A percentile compares a stretch with the other conserved stretches of the same genome.
Conservation (phyloP, 106 monocot genomes). For the Dendrobium nobile region DNA sequence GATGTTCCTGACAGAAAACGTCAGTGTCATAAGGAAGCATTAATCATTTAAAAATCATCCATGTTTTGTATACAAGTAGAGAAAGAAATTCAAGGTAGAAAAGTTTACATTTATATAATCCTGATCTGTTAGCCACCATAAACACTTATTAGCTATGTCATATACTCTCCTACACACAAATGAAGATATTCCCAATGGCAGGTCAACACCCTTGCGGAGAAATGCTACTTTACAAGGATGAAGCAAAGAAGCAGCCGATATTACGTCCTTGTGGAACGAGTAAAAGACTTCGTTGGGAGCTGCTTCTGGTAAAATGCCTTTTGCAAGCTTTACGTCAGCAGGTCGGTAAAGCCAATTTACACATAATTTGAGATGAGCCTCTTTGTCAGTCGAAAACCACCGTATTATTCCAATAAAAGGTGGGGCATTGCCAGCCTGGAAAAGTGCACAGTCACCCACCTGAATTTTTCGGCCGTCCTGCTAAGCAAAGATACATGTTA, state of each 20-base stretch:
- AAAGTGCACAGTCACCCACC: slow-evolving; percentile 94
- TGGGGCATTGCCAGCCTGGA: slow-evolving; percentile 75
- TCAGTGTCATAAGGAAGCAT: background rate
- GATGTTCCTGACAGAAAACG: slow-evolving; percentile 47
- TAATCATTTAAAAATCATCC: background rate
- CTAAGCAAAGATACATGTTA: background rate
- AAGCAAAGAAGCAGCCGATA: slow-evolving; percentile 71
- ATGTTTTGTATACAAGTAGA: background rate
- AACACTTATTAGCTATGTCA: slow-evolving; percentile 84
- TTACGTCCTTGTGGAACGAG: slow-evolving; percentile 89
- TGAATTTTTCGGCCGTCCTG: slow-evolving; percentile 78
- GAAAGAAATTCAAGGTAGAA: background rate
- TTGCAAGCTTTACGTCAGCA: slow-evolving; percentile 76
- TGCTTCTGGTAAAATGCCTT: slow-evolving; percentile 61
- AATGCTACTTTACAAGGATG: slow-evolving; percentile 98
- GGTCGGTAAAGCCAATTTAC: slow-evolving; percentile 97
- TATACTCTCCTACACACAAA: slow-evolving; percentile 92
- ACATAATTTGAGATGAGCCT: slow-evolving; percentile 60
- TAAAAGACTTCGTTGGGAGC: slow-evolving; percentile 95
- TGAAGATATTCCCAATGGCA: slow-evolving; percentile 74
- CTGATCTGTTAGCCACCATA: slow-evolving; percentile 95
- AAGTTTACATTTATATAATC: slow-evolving; percentile 89
- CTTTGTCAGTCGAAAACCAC: slow-evolving; percentile 47
- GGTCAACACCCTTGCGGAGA: slow-evolving; percentile 70
- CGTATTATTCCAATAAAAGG: slow-evolving; percentile 91